Conservation (phyloP, 495 filamentous ascomycete species). For the Aspergillus indologenus region DNA sequence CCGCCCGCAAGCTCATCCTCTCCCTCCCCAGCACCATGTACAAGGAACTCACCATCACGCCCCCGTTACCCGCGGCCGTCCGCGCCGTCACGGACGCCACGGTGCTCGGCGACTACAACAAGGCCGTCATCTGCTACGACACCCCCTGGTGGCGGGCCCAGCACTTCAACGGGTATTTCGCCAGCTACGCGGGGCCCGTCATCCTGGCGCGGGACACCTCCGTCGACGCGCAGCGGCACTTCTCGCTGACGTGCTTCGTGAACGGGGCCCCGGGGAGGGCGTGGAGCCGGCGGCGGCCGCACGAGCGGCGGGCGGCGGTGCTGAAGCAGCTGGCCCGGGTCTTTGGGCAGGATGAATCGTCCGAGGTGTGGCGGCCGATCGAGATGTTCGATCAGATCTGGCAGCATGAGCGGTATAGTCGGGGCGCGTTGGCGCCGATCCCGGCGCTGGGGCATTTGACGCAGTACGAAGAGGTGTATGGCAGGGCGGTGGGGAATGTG, state of each 20-base stretch:
- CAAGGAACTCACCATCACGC: conserved; percentile 31
- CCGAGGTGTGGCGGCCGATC: conserved; percentile 22
- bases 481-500: conserved; percentile 21
- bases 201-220: conserved; percentile 39
- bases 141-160: conserved; percentile 39
- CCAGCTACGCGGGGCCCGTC: conserved; percentile 30
- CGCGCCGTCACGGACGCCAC: conserved; percentile 14
- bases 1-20: conserved; percentile 35
- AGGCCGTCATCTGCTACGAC: conserved; percentile 33
- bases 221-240: conserved; percentile 25
- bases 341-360: conserved; percentile 2
- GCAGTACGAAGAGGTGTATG: conserved; percentile 17
- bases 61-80: conserved; percentile 23
- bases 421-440: conserved; percentile 16
- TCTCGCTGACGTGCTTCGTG: conserved; percentile 41
- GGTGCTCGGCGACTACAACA: conserved; percentile 33
- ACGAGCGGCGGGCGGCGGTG: conserved; percentile 15
- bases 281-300: conserved; percentile 22
- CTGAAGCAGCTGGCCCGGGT: conserved; percentile 6
- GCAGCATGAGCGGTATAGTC: conserved; percentile 13
- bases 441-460: conserved; percentile 21
- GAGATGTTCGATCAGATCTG: conserved; percentile 20
- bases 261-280: conserved; percentile 27
- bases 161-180: conserved; percentile 32
- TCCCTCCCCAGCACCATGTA: conserved; percentile 34